Percentiles rank a stretch among this genome's conserved stretches.
Conservation (phyloP, 306 rosid genomes). For the Lotus japonicus region DNA sequence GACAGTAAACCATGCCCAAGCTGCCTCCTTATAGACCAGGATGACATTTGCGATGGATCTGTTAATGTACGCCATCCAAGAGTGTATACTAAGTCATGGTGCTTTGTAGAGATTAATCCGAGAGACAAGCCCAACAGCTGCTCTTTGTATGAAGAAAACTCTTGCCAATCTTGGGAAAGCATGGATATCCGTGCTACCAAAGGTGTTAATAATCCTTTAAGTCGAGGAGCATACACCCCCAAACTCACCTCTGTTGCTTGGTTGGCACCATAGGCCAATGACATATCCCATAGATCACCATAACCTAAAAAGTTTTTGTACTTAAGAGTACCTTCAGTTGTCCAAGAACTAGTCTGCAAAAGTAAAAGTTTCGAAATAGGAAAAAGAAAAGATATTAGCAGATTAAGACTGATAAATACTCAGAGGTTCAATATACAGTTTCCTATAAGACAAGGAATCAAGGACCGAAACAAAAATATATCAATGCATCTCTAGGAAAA, state of each 20-base stretch:
- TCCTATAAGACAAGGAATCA: not conserved
- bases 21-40: conserved; percentile 91
- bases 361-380: conserved; percentile 25
- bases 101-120: conserved; percentile 61
- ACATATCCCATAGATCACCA: conserved; percentile 95
- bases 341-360: conserved; percentile 86
- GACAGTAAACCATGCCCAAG: conserved; percentile 91
- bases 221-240: conserved; percentile 71
- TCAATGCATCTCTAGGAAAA: not conserved
- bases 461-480: conserved; percentile 8
- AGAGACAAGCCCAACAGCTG: conserved; percentile 72
- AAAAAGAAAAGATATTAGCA: not conserved
- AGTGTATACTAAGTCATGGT: conserved; percentile 78
- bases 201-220: conserved; percentile 59
- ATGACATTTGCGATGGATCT: conserved; percentile 88
- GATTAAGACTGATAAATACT: not conserved
- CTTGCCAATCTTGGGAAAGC: conserved; percentile 94
- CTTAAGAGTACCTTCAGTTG: conserved; percentile 72
- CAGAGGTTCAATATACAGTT: conserved; percentile 1
- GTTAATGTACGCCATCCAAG: conserved; percentile 92
- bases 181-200: conserved; percentile 57
- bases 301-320: conserved; percentile 82
- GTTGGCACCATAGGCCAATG: conserved; percentile 79
- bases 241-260: conserved; percentile 82
- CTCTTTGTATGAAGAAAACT: conserved; percentile 90